Evolutionary conservation across 441 rosid genomes (phyloP).

Genomic region (Rhodomyrtus psidioides): DNA sequence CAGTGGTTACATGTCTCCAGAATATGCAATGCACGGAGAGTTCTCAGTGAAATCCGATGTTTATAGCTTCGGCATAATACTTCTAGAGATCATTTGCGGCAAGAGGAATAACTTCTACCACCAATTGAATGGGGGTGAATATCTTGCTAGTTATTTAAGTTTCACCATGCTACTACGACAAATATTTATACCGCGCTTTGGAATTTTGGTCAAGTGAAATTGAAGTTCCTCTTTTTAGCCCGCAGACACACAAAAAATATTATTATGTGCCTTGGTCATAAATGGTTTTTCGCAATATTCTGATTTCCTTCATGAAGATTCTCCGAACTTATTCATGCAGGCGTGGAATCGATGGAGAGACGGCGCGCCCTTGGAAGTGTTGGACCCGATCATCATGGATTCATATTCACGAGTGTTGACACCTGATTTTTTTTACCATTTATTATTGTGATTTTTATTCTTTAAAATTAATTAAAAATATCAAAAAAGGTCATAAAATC

Average conservation of each 20-base stretch:
- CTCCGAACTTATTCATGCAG: not conserved
- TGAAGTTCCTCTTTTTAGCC: not conserved
- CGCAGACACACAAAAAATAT: fast-evolving
- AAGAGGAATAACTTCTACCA: not conserved
- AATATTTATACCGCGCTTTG: not conserved
- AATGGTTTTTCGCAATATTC: not conserved
- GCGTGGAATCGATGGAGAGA: not conserved
- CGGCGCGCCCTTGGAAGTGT: not conserved
- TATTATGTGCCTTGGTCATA: not conserved
- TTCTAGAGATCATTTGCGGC: not conserved
- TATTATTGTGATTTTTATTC: too few relatives aligned
- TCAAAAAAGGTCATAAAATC: too few relatives aligned
- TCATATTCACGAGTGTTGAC: not conserved
- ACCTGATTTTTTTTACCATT: too few relatives aligned
- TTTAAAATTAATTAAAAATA: too few relatives aligned
- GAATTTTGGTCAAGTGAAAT: not conserved
- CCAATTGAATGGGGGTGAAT: not conserved
- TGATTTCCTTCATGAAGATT: not conserved
- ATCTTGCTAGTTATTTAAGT: not conserved
- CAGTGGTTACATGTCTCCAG: too few relatives aligned
- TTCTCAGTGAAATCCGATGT: not conserved
- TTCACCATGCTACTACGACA: too few relatives aligned
- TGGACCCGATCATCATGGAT: not conserved
- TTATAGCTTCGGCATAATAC: not conserved
- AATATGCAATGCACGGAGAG: too few relatives aligned